Evolutionary conservation across 176 grass and related monocot genomes (phyloP), one percentile per base, ranked within the genome.

Genomic region (Juncus inflexus): DNA sequence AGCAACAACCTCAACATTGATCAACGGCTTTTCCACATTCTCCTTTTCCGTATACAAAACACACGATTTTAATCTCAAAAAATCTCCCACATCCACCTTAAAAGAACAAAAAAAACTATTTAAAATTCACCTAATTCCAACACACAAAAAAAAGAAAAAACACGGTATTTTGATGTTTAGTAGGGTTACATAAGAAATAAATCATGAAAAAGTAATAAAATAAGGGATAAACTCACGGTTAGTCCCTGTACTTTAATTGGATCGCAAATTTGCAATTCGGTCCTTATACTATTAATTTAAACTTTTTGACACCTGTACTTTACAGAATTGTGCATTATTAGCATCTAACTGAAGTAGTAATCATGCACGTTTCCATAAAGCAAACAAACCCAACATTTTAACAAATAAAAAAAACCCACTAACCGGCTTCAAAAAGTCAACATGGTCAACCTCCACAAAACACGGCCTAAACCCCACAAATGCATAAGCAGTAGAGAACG

Each of bases 391-490:
- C 39, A 7, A 64, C 15, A 14, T 8, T 45, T 12, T 4, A 61
- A 70, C 37, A 9, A 75, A 56, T 40, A 7, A 72, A 40, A 62
- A 64, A 40, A 52, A 66, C 16, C 6, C 59, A 81, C 88, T 89
- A 76, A 99, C 94, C 7, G 85, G 88, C 74, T 92, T 99, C 67
- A 99, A 76, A 70, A 99, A 99, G 77, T 99, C 94, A 40, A 99
- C 89, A 73, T 92, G 94, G 66, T 99, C 94, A 0, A 99, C 88
- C 79, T 99, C 94, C 51, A 99, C 79, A 89, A 99, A 99, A 74
- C 65, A 84, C 13, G 85, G 94, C 79, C 76, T 78, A 66, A 80
- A 83, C 14, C 94, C 88, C 65, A 92, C 80, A 65, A 99, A 99
- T 55, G 88, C 94, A 62, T 99, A 99, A 1, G 83, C 94, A 75